phyloP scores from a whole-genome alignment of 805 yeast genomes.

The Suhomyces kilbournensis region DNA sequence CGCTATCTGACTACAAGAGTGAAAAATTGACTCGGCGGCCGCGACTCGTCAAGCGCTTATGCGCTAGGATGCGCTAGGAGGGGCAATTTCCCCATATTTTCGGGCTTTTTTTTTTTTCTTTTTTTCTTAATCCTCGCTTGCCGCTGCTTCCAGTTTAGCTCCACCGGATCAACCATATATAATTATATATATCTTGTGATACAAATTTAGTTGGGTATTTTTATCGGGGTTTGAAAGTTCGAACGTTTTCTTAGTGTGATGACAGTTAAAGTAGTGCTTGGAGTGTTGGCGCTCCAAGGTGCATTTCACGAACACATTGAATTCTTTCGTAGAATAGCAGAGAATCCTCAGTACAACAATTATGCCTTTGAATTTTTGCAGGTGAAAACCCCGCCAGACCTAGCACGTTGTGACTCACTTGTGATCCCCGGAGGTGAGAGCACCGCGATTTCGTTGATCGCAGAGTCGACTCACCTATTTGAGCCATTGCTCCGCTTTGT shows the following conservation, averaged over 20 bases:
- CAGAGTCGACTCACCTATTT: slow-evolving; percentile 60
- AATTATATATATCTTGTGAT: background rate
- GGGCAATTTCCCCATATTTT: background rate
- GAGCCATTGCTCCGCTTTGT: slow-evolving; percentile 53
- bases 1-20: background rate
- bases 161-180: background rate
- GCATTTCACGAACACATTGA: slow-evolving; percentile 69
- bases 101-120: background rate
- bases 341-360: slow-evolving; percentile 19
- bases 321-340: slow-evolving; percentile 39
- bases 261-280: slow-evolving; percentile 32
- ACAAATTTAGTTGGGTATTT: background rate
- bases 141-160: background rate
- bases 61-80: background rate
- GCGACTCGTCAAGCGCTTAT: background rate
- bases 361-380: slow-evolving; percentile 36
- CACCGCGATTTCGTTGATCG: slow-evolving; percentile 66
- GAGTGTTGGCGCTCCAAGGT: slow-evolving; percentile 78
- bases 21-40: slow-evolving; percentile 1
- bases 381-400: slow-evolving; percentile 52
- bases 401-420: slow-evolving; percentile 52
- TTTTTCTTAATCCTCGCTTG: too few species aligned
- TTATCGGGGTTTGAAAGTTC: background rate
- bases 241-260: background rate
- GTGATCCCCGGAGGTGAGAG: slow-evolving; percentile 75